Evolutionary conservation across 306 rosid genomes (phyloP), one percentile per base, ranked within the genome.

Genomic region (Cicer pinnatifidum): DNA sequence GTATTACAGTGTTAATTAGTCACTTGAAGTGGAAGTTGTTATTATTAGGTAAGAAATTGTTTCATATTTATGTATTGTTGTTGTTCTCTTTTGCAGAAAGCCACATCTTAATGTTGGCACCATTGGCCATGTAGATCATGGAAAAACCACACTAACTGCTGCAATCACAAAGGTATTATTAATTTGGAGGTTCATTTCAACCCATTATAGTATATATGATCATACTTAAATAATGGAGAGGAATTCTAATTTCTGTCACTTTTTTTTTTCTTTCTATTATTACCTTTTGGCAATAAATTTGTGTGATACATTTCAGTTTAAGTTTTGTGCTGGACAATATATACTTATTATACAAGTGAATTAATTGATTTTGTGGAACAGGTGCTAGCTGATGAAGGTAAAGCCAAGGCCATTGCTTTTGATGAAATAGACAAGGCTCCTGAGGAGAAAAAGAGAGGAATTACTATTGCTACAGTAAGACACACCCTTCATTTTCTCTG

Each of bases 381-480:
- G 99, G 97, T 95, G 46, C 86, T 95, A 57, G 75, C 99, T 3
- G 97, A 87, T 73, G 99, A 95, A 86, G 97, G 99, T 9, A 95
- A 92, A 86, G 99, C 97, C 56, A 95, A 95, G 83, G 99, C 97
- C 20, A 59, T 95, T 40, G 99, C 99, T 43, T 92, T 95, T 76
- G 97, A 95, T 38, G 96, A 95, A 68, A 95, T 92, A 74, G 98
- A 92, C 84, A 92, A 92, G 86, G 98, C 97, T 58, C 98, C 98
- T 1, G 98, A 92, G 78, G 99, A 95, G 87, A 95, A 75, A 70
- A 92, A 86, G 82, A 90, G 99, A 92, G 99, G 99, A 87, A 95
- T 95, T 63, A 92, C 97, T 13, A 92, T 95, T 84, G 90, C 99
- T 9, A 87, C 98, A 56, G 97, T 90, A 81, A 86, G 40, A 63